Conservation (phyloP, 2,329 filamentous ascomycete species). For the Fusarium newnesense region DNA sequence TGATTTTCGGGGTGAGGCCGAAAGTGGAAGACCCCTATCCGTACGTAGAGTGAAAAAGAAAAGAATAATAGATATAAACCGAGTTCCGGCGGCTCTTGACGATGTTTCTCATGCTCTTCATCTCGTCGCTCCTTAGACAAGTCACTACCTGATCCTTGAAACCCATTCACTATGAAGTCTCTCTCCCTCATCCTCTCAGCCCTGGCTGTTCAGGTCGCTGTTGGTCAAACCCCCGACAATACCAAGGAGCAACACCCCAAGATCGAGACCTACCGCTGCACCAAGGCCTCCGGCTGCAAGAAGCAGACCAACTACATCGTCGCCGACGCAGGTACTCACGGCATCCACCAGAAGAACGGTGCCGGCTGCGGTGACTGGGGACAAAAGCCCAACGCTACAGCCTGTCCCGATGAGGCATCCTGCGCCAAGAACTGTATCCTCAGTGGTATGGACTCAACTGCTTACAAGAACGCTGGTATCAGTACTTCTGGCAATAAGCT, state of each 20-base stretch:
- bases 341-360: conserved; percentile 55
- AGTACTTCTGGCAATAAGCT: conserved; percentile 46
- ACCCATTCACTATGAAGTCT: conserved; percentile 14
- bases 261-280: conserved; percentile 63
- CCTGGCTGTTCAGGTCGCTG: conserved; percentile 8
- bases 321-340: conserved; percentile 59
- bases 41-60: not conserved
- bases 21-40: conserved; percentile 9
- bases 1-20: not conserved
- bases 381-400: conserved; percentile 52
- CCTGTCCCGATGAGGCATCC: conserved; percentile 60
- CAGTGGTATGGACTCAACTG: conserved; percentile 58
- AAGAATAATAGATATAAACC: conserved; percentile 19
- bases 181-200: conserved; percentile 8
- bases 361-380: conserved; percentile 42
- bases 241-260: conserved; percentile 60
- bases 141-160: not conserved
- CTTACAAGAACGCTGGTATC: conserved; percentile 55
- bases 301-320: conserved; percentile 60
- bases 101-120: not conserved
- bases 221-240: conserved; percentile 53
- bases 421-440: conserved; percentile 66
- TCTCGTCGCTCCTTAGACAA: not conserved
- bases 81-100: not conserved
- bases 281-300: conserved; percentile 59